These are phyloP conservation scores for Flaveria bidentis DNA, from an alignment of 129 eudicot species.

Conservation along the genomic window DNA sequence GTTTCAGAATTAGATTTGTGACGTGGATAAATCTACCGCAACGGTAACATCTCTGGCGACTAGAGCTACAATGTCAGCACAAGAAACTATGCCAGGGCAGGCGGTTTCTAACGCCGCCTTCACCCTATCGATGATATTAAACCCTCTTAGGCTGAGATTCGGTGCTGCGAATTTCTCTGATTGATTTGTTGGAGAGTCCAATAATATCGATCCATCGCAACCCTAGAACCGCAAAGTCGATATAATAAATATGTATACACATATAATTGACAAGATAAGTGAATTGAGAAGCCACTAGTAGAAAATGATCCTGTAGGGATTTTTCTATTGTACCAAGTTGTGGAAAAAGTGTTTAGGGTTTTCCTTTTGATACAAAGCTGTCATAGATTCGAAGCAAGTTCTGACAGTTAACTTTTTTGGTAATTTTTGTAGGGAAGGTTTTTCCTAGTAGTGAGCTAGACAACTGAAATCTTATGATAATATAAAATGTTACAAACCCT, in stretches of 20 bases:
- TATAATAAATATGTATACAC: neutral
- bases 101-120: slow-evolving; percentile 50
- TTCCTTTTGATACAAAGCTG: no score
- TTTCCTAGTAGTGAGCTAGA: neutral
- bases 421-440: no score
- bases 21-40: slow-evolving; percentile 34
- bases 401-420: no score
- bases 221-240: slow-evolving; percentile 40
- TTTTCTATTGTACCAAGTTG: no score
- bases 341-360: no score
- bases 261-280: neutral
- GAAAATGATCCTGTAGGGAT: no score
- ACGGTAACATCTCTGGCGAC: slow-evolving; percentile 53
- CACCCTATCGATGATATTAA: slow-evolving; percentile 48
- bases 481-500: slow-evolving; percentile 41
- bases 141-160: slow-evolving; percentile 59
- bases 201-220: slow-evolving; percentile 61
- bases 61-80: slow-evolving; percentile 63
- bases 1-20: neutral
- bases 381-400: no score
- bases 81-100: slow-evolving; percentile 66
- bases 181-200: slow-evolving; percentile 48
- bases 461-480: neutral
- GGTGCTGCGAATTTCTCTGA: slow-evolving; percentile 54
- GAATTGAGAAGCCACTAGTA: neutral